These are phyloP conservation scores for Apiospora hydei DNA, from an alignment of 2,329 filamentous ascomycete genomes.

Conservation along the genomic window DNA sequence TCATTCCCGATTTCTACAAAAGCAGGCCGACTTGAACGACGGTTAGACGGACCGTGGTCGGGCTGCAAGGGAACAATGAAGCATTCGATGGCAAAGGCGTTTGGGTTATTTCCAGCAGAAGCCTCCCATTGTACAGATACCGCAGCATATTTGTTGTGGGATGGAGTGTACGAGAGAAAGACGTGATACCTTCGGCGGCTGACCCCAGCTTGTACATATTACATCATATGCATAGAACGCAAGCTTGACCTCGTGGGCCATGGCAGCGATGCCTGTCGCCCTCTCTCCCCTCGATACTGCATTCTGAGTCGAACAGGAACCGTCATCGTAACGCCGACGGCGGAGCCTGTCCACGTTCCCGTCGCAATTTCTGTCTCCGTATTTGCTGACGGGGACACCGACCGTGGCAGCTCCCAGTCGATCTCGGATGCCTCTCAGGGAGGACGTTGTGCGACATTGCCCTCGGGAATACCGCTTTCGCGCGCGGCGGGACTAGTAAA, in stretches of 20 bases:
- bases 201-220: background rate
- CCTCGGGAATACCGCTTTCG: constrained; percentile 55
- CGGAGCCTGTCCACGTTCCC: background rate
- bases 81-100: background rate
- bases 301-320: constrained; percentile 46
- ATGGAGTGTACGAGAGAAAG: constrained; percentile 4
- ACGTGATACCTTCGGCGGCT: background rate
- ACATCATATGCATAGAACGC: background rate
- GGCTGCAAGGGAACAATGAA: background rate
- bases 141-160: background rate
- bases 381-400: too few species aligned
- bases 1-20: constrained; percentile 82
- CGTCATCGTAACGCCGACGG: too few species aligned
- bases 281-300: constrained; percentile 56
- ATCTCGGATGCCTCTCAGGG: too few species aligned
- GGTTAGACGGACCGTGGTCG: constrained; percentile 25
- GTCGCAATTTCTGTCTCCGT: too few species aligned
- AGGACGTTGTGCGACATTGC: constrained; percentile 50
- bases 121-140: background rate
- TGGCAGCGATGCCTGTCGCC: constrained; percentile 46
- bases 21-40: constrained; percentile 79
- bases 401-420: too few species aligned
- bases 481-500: constrained; percentile 41
- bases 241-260: background rate
- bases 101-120: constrained; percentile 9